These are phyloP conservation scores for Potentilla sterilis DNA, from an alignment of 306 rosid genomes.

Conservation along the genomic window DNA sequence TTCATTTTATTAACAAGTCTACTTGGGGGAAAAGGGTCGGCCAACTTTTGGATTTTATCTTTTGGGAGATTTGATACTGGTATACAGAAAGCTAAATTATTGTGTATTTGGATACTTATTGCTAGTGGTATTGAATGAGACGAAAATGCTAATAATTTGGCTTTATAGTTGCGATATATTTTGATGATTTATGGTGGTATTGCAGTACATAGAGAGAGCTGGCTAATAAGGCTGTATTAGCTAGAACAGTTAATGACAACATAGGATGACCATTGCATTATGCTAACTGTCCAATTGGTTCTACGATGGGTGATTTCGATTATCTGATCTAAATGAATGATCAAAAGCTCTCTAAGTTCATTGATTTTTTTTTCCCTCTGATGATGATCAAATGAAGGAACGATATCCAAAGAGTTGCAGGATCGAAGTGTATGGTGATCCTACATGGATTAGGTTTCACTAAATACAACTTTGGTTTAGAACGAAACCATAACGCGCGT, in stretches of 20 bases:
- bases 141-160: background rate
- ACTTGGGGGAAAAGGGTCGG: background rate
- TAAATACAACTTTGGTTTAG: no score
- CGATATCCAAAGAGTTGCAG: no score
- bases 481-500: no score
- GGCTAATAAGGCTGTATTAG: background rate
- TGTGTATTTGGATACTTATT: background rate
- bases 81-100: slow-evolving; percentile 6
- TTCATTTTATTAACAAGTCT: background rate
- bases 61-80: background rate
- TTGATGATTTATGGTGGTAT: background rate
- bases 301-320: background rate
- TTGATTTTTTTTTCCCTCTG: no score
- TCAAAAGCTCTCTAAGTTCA: no score
- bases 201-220: background rate
- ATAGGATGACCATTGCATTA: background rate
- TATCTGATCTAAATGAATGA: no score
- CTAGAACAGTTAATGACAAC: background rate
- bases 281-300: background rate
- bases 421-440: no score
- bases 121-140: background rate
- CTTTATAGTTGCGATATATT: no score
- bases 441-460: no score
- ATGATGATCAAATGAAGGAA: no score
- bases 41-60: background rate